phyloP scores from a whole-genome alignment of 441 rosid species.

The Brassica hybrid region DNA sequence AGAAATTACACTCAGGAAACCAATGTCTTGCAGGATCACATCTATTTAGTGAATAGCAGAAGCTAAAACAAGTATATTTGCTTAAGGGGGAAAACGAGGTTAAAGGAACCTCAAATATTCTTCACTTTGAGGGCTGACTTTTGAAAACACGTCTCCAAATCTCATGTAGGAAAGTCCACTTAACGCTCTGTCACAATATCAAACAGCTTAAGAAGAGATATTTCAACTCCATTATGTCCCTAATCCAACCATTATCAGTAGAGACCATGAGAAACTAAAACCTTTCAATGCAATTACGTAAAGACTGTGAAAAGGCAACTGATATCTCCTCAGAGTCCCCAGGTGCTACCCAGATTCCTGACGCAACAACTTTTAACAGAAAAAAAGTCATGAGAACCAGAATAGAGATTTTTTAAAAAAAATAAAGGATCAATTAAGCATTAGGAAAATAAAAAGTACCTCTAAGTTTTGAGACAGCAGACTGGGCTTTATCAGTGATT shows the following conservation, averaged over 20 bases:
- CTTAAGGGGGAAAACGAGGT: not conserved
- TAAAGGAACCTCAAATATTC: conserved; percentile 72
- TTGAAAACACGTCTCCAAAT: conserved; percentile 95
- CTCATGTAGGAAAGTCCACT: conserved; percentile 84
- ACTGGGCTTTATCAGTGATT: conserved; percentile 78
- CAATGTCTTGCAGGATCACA: conserved; percentile 24
- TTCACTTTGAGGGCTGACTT: conserved; percentile 80
- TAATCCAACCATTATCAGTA: conserved; percentile 24
- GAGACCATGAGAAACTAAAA: conserved; percentile 45
- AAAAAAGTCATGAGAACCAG: conserved; percentile 14
- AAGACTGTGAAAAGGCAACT: conserved; percentile 90
- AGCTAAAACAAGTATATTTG: conserved; percentile 1
- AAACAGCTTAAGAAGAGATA: conserved; percentile 28
- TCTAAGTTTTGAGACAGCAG: conserved; percentile 87
- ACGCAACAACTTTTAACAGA: conserved; percentile 75
- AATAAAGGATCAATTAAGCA: conserved; percentile 1
- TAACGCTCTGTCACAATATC: conserved; percentile 65
- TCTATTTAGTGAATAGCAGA: not conserved
- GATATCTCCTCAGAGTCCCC: conserved; percentile 99
- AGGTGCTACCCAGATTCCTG: conserved; percentile 98
- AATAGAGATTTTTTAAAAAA: not conserved
- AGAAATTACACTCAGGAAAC: conserved; percentile 19
- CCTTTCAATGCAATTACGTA: conserved; percentile 95
- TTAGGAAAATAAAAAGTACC: conserved; percentile 47
- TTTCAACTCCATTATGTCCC: conserved; percentile 15